These are phyloP conservation scores for Aspergillus hancockii DNA, from an alignment of 495 filamentous ascomycete species.

Conservation along the genomic window DNA sequence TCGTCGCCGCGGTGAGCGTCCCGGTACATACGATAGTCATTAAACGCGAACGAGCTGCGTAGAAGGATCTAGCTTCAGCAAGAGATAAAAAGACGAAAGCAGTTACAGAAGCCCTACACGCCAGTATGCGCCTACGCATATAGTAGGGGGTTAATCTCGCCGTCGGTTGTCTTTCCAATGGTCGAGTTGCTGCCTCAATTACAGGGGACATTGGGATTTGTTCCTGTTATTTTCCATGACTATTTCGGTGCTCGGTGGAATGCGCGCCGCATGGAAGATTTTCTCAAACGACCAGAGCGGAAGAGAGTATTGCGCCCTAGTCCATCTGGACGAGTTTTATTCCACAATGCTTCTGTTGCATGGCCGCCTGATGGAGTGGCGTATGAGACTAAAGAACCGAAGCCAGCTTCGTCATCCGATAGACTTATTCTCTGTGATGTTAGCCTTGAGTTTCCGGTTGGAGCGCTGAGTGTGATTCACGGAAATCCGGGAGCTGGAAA, in stretches of 20 bases:
- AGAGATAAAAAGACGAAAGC: slow-evolving; percentile 4
- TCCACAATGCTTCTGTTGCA: slow-evolving; percentile 62
- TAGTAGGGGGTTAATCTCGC: background rate
- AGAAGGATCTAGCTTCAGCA: background rate
- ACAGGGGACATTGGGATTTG: slow-evolving; percentile 1
- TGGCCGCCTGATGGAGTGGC: slow-evolving; percentile 59
- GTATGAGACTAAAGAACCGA: slow-evolving; percentile 43
- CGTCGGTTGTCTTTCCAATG: slow-evolving; percentile 2
- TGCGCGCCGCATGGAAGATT: slow-evolving; percentile 61
- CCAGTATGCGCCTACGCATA: background rate
- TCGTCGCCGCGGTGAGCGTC: background rate
- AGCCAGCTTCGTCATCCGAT: no score
- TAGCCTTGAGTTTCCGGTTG: slow-evolving; percentile 62
- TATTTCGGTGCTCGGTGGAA: slow-evolving; percentile 53
- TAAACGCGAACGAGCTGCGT: background rate
- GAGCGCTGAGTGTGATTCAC: slow-evolving; percentile 62
- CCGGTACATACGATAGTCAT: slow-evolving; percentile 5
- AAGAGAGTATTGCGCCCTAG: slow-evolving; percentile 30
- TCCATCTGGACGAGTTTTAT: slow-evolving; percentile 49
- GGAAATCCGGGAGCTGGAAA: slow-evolving; percentile 61
- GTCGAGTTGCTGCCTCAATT: slow-evolving; percentile 4
- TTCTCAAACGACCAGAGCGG: slow-evolving; percentile 62
- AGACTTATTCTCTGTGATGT: slow-evolving; percentile 63
- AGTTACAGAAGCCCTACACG: slow-evolving; percentile 3
- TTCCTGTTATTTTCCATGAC: slow-evolving; percentile 1